Evolutionary conservation across 148 eudicot species (phyloP).

Genomic region (Diospyros kaki): DNA sequence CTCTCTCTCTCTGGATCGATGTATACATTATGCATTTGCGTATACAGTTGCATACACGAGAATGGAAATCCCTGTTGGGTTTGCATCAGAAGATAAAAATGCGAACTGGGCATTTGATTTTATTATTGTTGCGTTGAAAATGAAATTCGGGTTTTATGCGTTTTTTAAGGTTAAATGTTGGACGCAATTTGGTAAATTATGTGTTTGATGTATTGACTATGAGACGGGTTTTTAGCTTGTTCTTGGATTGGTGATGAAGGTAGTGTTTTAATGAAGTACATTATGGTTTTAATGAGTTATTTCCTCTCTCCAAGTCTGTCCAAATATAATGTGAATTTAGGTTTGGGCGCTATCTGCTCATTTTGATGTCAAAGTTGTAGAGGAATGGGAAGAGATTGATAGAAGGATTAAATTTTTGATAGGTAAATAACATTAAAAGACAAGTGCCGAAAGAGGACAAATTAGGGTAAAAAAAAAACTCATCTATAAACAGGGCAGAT

Average conservation of each 20-base stretch:
- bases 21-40: not conserved
- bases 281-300: not conserved
- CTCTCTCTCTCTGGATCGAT: not conserved
- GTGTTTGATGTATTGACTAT: constrained; percentile 10
- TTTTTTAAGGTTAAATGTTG: not conserved
- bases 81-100: not conserved
- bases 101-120: not conserved
- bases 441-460: too few relatives aligned
- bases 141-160: constrained; percentile 4
- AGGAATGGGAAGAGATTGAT: too few relatives aligned
- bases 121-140: not conserved
- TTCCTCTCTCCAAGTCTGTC: not conserved
- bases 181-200: not conserved
- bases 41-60: not conserved
- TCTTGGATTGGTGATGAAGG: not conserved
- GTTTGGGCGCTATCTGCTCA: not conserved
- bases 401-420: too few relatives aligned
- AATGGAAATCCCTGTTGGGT: not conserved
- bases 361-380: too few relatives aligned
- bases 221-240: not conserved
- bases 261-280: not conserved
- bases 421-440: too few relatives aligned
- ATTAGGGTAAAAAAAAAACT: too few relatives aligned
- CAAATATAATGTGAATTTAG: not conserved
- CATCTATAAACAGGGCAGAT: too few relatives aligned